Evolutionary conservation across 495 filamentous ascomycete species (phyloP).

Genomic region (Talaromyces thailandensis): DNA sequence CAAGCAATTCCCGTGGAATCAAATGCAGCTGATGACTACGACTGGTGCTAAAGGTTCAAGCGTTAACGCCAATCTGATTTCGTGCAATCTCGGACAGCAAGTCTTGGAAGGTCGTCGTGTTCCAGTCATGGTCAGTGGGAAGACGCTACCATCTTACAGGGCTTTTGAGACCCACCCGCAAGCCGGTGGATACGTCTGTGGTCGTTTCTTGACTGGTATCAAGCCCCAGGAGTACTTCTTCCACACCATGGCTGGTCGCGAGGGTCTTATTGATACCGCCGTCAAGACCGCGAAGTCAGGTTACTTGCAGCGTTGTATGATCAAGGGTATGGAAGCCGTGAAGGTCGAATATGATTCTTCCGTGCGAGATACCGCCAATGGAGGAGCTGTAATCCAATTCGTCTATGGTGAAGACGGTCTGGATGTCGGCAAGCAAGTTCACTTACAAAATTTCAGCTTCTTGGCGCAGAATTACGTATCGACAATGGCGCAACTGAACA

Average conservation of each 20-base stretch:
- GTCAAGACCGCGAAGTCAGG: slow-evolving; percentile 97
- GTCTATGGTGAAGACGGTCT: slow-evolving; percentile 94
- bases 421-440: slow-evolving; percentile 88
- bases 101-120: slow-evolving; percentile 92
- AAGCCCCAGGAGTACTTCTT: slow-evolving; percentile 98
- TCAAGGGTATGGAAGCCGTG: slow-evolving; percentile 98
- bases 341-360: slow-evolving; percentile 88
- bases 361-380: slow-evolving; percentile 80
- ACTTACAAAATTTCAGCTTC: slow-evolving; percentile 86
- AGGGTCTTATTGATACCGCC: slow-evolving; percentile 98
- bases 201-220: slow-evolving; percentile 97
- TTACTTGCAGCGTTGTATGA: slow-evolving; percentile 93
- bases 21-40: slow-evolving; percentile 98
- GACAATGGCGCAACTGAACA: slow-evolving; percentile 44
- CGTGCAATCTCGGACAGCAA: slow-evolving; percentile 94
- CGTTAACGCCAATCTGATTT: slow-evolving; percentile 96
- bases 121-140: slow-evolving; percentile 95
- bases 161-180: slow-evolving; percentile 83
- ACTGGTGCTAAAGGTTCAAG: slow-evolving; percentile 89
- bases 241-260: slow-evolving; percentile 98
- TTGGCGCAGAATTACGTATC: slow-evolving; percentile 66
- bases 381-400: slow-evolving; percentile 79
- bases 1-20: slow-evolving; percentile 92
- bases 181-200: slow-evolving; percentile 88
- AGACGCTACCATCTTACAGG: slow-evolving; percentile 89